These are phyloP conservation scores for Moesziomyces sp. DNA, from an alignment of 1,284 basidiomycete species.

Conservation along the genomic window DNA sequence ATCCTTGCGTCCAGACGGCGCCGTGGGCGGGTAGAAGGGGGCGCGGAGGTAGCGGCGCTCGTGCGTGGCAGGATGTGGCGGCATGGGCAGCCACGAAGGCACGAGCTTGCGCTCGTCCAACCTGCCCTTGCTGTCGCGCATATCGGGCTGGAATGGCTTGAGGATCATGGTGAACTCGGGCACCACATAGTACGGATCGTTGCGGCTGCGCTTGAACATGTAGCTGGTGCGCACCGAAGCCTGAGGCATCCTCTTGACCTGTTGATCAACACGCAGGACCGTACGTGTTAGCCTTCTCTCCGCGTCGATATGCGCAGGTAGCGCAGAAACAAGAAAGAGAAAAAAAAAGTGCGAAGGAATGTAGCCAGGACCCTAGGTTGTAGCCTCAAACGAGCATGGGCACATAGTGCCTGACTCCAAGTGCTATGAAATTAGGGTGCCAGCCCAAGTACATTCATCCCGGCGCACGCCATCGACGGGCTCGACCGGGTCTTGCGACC, in stretches of 20 bases:
- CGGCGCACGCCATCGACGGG: constrained; percentile 10
- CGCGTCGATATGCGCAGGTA: neutral
- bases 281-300: constrained; percentile 8
- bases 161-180: constrained; percentile 30
- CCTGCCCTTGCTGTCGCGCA: constrained; percentile 11
- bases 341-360: constrained; percentile 11
- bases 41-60: constrained; percentile 24
- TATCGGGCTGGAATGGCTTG: constrained; percentile 29
- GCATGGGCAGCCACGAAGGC: constrained; percentile 31
- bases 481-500: neutral
- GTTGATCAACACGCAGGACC: neutral
- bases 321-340: neutral
- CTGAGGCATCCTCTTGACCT: constrained; percentile 31
- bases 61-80: constrained; percentile 31
- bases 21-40: neutral
- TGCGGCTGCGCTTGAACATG: constrained; percentile 14
- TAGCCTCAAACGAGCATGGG: constrained; percentile 53
- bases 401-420: constrained; percentile 53
- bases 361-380: constrained; percentile 52
- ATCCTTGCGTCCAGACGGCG: neutral
- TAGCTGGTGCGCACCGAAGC: constrained; percentile 4
- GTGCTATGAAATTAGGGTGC: constrained; percentile 59
- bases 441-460: constrained; percentile 54
- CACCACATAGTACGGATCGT: constrained; percentile 3
- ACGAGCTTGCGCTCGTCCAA: constrained; percentile 10